Base-by-base conservation (phyloP, 1,284 basidiomycete species). In the Athelia psychrophila region DNA sequence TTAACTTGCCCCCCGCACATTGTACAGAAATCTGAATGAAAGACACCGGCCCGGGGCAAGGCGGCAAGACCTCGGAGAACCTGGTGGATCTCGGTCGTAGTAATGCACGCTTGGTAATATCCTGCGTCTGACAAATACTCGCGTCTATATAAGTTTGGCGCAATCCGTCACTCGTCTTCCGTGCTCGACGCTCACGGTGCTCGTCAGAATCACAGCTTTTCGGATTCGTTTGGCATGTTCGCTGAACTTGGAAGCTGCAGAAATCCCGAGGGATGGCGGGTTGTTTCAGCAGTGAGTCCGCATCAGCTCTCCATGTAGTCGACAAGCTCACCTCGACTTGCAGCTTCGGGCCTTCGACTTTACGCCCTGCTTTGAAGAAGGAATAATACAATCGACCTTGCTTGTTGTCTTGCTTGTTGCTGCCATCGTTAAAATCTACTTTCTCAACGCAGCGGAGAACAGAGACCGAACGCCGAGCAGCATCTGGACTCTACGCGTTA, bases 361-460 rank as follows among this genome's bases (percentile, higher is more conserved):
- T 13, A 90, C 93, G 1, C 80, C 83, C 6, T 98, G 95, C 68
- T 93, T 91, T 60, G 89, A 95, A 63, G 85, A 90, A 57, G 84
- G 81, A 27, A 63, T 86, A n/a, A 44, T 93, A 1, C 64, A 88
- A 2, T 74, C 86, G 0, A 60, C 74, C 1, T 64, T 87, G 1
- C 70, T 87, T 30, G 66, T 75, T 2, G 33, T 77, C 18, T 67
- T 90, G 52, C 54, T 84, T 46, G 22, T 84, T 48, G 58, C 72
- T 9, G 73, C 73, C 5, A 54, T 75, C 20, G 54, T 70, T 20
- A 76, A 74, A 52, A 65, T 72, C 54, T 62, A 69, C 50, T 49
- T 65, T 48, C 54, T 77, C 35, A 55, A 61, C 20, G 42, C 64
- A 19, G 54, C 54, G 19, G 58, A 68, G 19, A 44, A 57, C 3